Evolutionary conservation across 345 rosid species (phyloP), one percentile per base, ranked within the genome.

Genomic region (Geranium rotundifolium): DNA sequence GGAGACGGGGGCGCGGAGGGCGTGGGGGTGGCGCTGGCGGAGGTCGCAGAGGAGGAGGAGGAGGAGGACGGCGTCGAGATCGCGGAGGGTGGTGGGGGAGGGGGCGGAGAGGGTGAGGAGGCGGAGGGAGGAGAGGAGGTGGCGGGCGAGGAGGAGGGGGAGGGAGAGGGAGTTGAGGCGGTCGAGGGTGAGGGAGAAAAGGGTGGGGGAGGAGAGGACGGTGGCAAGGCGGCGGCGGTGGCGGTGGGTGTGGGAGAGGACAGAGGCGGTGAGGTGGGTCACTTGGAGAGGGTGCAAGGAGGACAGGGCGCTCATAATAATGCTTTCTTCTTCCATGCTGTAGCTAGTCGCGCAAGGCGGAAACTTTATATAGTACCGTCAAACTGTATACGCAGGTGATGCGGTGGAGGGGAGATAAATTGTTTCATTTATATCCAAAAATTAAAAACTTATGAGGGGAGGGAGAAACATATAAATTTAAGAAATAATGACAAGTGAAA

Each of bases 1-100:
- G 18, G 70, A 57, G 6, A 69, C 72, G 5, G 87, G 77, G 56
- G 79, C 61, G 57, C 66, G 60, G 61, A 95, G 79, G 12, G 77
- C 69, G 17, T 80, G 68, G 7, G 99, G 95, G 69, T 80, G 60
- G 17, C 74, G 74, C 18, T 84, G 92, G 56, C 82, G 88, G 39
- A 83, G 72, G 57, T 95, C 95, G 57, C 97, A 90, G 29, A 88
- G 90, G 63, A 88, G 78, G 63, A 95, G 85, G 71, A 90, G 96
- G 50, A 90, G 89, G 18, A 85, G 64, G n/a, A 71, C 85, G 0
- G 95, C 79, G 74, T 88, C 97, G 16, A 82, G 83, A 70, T 93
- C 97, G 5, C 97, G 87, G 76, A 70, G 77, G 67, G 20, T 62
- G 73, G 17, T 60, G 81, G 61, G 74, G 71, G 71, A 9, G 70